Base-by-base conservation (phyloP, 371 early-diverging fungal genomes). In the Funneliformis caledonium region DNA sequence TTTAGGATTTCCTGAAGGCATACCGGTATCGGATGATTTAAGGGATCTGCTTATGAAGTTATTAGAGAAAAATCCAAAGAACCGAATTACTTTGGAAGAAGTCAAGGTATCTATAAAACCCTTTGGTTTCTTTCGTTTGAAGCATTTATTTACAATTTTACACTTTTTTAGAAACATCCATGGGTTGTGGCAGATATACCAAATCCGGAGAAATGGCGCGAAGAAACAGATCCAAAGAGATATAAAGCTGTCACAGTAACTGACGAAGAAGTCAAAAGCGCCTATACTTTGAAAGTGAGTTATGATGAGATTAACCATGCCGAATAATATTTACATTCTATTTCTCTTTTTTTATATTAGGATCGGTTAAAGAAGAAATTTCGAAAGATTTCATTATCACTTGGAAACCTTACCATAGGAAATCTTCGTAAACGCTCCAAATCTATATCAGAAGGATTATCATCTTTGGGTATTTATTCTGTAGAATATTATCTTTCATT, bases 11-110 rank as follows among this genome's bases (percentile, higher is more conserved):
- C 91, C 93, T 14, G 85, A 84, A 22, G 88, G 85, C 69, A 85
- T 87, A 0, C 84, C 85, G 47, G 87, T 84, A 2, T 76, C 84
- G 2, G 85, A 83, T 50, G 72, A 79, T 19, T 74, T 89, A 37
- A 87, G 88, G 76, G 94, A 97, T 86, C 86, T 98, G 52, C 84
- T 98, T 2, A 43, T 72, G 11, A 81, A 89, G 33, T 81, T 98
- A 33, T 84, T 98, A 33, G 94, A 94, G 78, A 98, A 98, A 85
- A 93, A 97, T 83, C 97, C 96, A 31, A 83, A 86, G 64, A 91
- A 90, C 52, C 91, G 99, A 10, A 93, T 96, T 10, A 94, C 93
- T 8, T 86, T 98, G 48, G 93, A 92, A 52, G 91, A 96, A 83
- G 93, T 96, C 60, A 97, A 94, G 88, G 93, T 93, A 87, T 81